phyloP scores from a whole-genome alignment of 768 basidiomycete genomes.

The Boletus bicolor region DNA sequence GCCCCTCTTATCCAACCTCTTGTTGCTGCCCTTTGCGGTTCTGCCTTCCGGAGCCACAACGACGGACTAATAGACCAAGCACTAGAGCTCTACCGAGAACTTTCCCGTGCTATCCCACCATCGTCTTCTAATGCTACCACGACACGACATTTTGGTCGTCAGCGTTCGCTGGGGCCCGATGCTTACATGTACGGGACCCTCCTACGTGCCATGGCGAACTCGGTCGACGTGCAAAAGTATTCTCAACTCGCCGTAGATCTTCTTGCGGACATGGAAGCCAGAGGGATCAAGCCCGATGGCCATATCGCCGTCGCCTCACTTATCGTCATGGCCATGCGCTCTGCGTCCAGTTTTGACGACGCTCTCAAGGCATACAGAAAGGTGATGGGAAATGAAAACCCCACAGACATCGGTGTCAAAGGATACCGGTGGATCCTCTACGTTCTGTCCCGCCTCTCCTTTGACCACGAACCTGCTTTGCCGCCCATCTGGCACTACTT shows the following conservation, averaged over 20 bases:
- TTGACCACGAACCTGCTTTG: constrained; percentile 37
- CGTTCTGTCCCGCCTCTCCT: constrained; percentile 58
- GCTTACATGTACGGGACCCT: constrained; percentile 53
- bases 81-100: constrained; percentile 49
- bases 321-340: constrained; percentile 65
- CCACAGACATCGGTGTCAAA: constrained; percentile 45
- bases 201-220: constrained; percentile 44
- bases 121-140: constrained; percentile 11
- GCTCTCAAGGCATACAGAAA: constrained; percentile 62
- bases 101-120: constrained; percentile 35
- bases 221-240: constrained; percentile 48
- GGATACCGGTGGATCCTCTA: constrained; percentile 65
- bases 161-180: constrained; percentile 45
- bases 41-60: constrained; percentile 32
- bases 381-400: constrained; percentile 29
- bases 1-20: constrained; percentile 53
- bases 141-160: constrained; percentile 22
- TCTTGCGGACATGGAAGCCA: constrained; percentile 62
- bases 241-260: constrained; percentile 47
- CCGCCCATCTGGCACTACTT: constrained; percentile 58
- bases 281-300: constrained; percentile 44
- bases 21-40: constrained; percentile 47
- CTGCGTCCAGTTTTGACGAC: constrained; percentile 48
- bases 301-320: constrained; percentile 47
- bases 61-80: constrained; percentile 51